Evolutionary conservation across 768 basidiomycete species (phyloP).

Genomic region (Pleurotus citrinopileatus): DNA sequence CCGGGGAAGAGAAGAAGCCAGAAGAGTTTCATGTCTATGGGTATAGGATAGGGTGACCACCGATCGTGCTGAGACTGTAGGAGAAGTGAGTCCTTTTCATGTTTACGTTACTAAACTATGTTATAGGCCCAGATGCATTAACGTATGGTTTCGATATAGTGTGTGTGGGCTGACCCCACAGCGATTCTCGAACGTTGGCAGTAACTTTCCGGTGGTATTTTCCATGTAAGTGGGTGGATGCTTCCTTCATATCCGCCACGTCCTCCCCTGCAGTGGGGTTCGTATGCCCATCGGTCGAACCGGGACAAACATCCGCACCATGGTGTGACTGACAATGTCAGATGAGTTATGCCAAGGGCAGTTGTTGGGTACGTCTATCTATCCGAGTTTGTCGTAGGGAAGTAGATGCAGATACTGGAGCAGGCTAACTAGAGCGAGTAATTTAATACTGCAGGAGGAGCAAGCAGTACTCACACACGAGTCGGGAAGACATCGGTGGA

Average conservation of each 20-base stretch:
- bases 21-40: slow-evolving; percentile 5
- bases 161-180: slow-evolving; percentile 2
- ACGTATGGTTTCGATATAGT: too few species aligned
- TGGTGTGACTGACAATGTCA: slow-evolving; percentile 9
- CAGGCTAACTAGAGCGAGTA: slow-evolving; percentile 5
- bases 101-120: not conserved
- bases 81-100: slow-evolving; percentile 5
- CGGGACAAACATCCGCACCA: slow-evolving; percentile 9
- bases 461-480: too few species aligned
- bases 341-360: slow-evolving; percentile 8
- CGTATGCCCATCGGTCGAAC: slow-evolving; percentile 11
- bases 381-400: slow-evolving; percentile 7
- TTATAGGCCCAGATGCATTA: too few species aligned
- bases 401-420: not conserved
- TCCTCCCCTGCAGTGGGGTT: slow-evolving; percentile 8
- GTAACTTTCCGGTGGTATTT: slow-evolving; percentile 8
- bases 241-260: slow-evolving; percentile 10
- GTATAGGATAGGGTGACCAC: not conserved
- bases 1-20: slow-evolving; percentile 1
- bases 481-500: slow-evolving; percentile 6
- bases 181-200: slow-evolving; percentile 6
- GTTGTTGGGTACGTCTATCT: slow-evolving; percentile 4
- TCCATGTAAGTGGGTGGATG: not conserved
- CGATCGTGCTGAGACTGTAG: not conserved
- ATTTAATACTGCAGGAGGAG: not conserved